Evolutionary conservation across 2,329 filamentous ascomycete genomes (phyloP).

Genomic region (Byssothecium circinans): DNA sequence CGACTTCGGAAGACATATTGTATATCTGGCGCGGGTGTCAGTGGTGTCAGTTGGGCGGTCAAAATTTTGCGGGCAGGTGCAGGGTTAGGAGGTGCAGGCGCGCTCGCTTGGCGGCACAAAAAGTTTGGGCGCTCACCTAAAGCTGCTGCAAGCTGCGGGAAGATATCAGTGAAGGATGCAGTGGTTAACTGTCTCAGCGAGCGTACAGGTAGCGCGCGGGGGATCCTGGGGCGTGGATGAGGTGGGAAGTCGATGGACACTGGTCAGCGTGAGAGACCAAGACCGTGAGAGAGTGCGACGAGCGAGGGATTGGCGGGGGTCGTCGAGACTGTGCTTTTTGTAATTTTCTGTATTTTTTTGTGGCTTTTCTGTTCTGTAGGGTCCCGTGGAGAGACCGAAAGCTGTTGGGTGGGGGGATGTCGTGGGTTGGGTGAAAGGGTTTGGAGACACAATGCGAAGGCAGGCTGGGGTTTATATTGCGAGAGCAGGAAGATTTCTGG

Average conservation of each 20-base stretch:
- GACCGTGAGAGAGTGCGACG: conserved; percentile 18
- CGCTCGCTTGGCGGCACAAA: conserved; percentile 35
- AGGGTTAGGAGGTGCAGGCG: conserved; percentile 30
- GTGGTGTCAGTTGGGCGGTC: conserved; percentile 11
- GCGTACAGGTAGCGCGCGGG: conserved; percentile 23
- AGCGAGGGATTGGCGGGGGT: conserved; percentile 25
- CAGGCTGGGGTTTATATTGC: conserved; percentile 22
- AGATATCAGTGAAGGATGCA: conserved; percentile 21
- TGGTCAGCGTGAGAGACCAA: conserved; percentile 34
- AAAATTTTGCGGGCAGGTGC: conserved; percentile 33
- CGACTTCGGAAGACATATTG: conserved; percentile 47
- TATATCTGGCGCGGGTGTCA: conserved; percentile 29
- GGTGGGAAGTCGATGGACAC: too few species aligned
- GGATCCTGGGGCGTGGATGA: too few species aligned
- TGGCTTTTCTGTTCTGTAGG: conserved; percentile 42
- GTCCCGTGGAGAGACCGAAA: conserved; percentile 37
- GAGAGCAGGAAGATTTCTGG: conserved; percentile 25
- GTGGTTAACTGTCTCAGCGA: conserved; percentile 19
- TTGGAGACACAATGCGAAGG: conserved; percentile 17
- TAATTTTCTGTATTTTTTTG: conserved; percentile 45
- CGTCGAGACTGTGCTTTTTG: conserved; percentile 39
- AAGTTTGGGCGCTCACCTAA: conserved; percentile 30
- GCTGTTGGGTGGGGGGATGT: conserved; percentile 20
- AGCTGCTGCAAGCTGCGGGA: conserved; percentile 26
- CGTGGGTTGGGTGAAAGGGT: conserved; percentile 28